A percentile compares a stretch with the other conserved stretches of the same genome.
Conservation (phyloP, 2,329 filamentous ascomycete species). For the Colletotrichum cordylinicola region DNA sequence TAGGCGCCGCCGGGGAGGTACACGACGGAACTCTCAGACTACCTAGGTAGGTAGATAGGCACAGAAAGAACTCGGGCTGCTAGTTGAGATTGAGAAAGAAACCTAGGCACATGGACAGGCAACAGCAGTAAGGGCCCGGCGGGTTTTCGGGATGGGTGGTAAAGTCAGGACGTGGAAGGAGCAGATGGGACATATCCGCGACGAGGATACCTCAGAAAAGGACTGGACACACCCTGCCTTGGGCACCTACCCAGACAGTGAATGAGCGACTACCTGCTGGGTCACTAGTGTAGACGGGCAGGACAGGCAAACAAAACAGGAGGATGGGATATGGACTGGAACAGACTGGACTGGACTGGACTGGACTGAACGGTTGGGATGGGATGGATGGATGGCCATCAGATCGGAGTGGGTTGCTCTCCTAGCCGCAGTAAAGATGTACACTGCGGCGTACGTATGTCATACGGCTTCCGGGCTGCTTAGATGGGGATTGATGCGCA, state of each 20-base stretch:
- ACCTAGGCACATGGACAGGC: not conserved
- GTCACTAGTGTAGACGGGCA: not conserved
- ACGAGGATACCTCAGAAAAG: not conserved
- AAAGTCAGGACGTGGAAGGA: not conserved
- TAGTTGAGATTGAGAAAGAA: not conserved
- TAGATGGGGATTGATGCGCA: not conserved
- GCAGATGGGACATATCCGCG: not conserved
- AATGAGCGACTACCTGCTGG: not conserved
- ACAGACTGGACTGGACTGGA: not conserved
- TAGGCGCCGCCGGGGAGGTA: not conserved
- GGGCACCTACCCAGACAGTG: not conserved
- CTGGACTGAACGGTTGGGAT: not conserved
- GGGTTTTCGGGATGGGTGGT: not conserved
- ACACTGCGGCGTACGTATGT: not conserved
- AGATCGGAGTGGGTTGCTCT: not conserved
- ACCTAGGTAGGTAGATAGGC: not conserved
- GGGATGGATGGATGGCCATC: not conserved
- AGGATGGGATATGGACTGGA: not conserved
- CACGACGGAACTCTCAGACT: not conserved
- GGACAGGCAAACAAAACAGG: not conserved
- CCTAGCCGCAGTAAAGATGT: not conserved
- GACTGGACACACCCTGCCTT: not conserved
- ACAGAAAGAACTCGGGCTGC: not conserved
- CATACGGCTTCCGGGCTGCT: not conserved
- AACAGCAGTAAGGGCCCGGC: not conserved